Evolutionary conservation across 2,329 filamentous ascomycete species (phyloP).

Genomic region (Hymenoscyphus repandus): DNA sequence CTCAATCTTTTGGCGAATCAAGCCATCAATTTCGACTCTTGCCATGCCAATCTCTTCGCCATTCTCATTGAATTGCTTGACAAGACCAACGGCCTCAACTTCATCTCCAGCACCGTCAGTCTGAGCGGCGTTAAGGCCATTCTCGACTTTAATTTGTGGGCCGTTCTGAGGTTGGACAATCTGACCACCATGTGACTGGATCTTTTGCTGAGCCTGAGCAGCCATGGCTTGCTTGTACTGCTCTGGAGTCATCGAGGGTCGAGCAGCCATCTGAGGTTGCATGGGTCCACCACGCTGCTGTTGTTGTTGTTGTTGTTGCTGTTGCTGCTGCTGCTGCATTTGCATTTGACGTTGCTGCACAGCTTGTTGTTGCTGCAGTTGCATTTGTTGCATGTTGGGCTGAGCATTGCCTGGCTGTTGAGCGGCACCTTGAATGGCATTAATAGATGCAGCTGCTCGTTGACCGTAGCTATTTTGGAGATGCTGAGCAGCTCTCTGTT

Average conservation of each 20-base stretch:
- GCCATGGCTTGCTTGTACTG: conserved; percentile 29
- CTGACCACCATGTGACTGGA: conserved; percentile 1
- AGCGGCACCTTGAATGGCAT: conserved; percentile 44
- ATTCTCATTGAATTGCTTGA: conserved; percentile 51
- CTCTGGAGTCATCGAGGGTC: conserved; percentile 17
- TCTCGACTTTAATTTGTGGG: conserved; percentile 26
- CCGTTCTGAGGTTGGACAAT: conserved; percentile 31
- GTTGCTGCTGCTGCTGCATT: conserved; percentile 9
- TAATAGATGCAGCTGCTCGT: conserved; percentile 61
- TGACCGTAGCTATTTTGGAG: conserved; percentile 56
- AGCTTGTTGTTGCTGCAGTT: conserved; percentile 32
- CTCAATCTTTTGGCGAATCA: conserved; percentile 64
- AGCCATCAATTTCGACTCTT: conserved; percentile 58
- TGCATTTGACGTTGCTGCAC: conserved; percentile 26
- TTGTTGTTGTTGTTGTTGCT: conserved; percentile 2
- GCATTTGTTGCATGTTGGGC: conserved; percentile 18
- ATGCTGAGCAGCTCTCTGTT: conserved; percentile 50
- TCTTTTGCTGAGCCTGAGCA: conserved; percentile 19
- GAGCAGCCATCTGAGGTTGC: conserved; percentile 15
- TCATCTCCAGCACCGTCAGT: conserved; percentile 67
- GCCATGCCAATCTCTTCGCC: conserved; percentile 52
- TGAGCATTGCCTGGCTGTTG: conserved; percentile 18
- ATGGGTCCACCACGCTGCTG: conserved; percentile 11
- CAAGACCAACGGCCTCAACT: conserved; percentile 43
- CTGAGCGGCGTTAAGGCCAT: conserved; percentile 51